phyloP scores from a whole-genome alignment of 2,329 filamentous ascomycete species.

The Penicillium sp. region DNA sequence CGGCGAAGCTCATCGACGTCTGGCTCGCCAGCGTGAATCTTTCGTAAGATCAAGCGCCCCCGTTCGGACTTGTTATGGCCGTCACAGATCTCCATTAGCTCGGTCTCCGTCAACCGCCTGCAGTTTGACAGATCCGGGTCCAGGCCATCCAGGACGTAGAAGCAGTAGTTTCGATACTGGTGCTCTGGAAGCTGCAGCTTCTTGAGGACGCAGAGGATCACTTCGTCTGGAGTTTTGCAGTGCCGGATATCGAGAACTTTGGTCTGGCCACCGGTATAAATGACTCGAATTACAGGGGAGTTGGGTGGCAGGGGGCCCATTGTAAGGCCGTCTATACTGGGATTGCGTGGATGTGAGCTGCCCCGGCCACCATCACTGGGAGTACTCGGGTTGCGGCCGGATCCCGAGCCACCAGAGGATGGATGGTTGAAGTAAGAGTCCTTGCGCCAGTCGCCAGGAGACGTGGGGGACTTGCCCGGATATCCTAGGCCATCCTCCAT shows the following conservation, averaged over 20 bases:
- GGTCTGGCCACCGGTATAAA: constrained; percentile 86
- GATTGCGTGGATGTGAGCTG: constrained; percentile 75
- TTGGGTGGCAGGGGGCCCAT: constrained; percentile 84
- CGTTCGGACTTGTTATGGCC: constrained; percentile 83
- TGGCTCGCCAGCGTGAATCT: constrained; percentile 89
- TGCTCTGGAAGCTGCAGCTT: constrained; percentile 89
- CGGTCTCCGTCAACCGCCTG: constrained; percentile 79
- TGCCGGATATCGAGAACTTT: constrained; percentile 93
- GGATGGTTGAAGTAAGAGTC: constrained; percentile 58
- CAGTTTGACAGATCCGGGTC: constrained; percentile 82
- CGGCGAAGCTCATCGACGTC: constrained; percentile 83
- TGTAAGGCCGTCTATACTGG: constrained; percentile 81
- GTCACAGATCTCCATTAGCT: constrained; percentile 88
- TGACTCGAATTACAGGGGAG: constrained; percentile 88
- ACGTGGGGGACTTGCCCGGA: constrained; percentile 65
- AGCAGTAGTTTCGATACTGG: constrained; percentile 93
- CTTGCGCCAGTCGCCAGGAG: constrained; percentile 62
- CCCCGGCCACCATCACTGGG: constrained; percentile 67
- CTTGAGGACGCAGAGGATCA: constrained; percentile 83
- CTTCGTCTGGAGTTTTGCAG: constrained; percentile 88
- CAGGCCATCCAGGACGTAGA: constrained; percentile 86
- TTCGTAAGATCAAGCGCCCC: constrained; percentile 85
- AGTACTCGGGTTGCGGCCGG: constrained; percentile 61
- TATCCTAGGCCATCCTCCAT: constrained; percentile 48
- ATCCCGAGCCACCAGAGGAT: constrained; percentile 57